A percentile compares a stretch with the other conserved stretches of the same genome.
phyloP scores from a whole-genome alignment of 192 early-diverging fungal species.

The Rhizoclosmatium globosum region DNA sequence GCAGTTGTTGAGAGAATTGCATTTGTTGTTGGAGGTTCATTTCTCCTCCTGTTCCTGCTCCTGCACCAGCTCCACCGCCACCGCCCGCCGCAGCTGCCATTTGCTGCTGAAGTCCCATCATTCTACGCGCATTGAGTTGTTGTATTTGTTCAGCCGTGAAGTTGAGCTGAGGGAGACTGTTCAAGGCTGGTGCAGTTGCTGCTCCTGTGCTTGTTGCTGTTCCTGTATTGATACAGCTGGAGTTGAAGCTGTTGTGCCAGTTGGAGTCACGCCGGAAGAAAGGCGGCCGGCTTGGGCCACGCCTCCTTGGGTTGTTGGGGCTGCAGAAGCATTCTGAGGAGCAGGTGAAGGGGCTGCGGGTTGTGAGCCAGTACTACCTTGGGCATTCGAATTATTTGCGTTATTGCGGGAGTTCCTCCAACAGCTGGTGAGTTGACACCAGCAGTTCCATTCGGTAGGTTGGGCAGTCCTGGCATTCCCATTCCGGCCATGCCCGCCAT shows the following conservation, averaged over 20 bases:
- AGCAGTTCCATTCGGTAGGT: no score
- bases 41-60: background rate
- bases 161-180: background rate
- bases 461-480: no score
- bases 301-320: no score
- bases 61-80: background rate
- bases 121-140: constrained; percentile 10
- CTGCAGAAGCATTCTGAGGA: no score
- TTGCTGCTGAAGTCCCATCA: background rate
- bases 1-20: background rate
- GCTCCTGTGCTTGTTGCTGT: constrained; percentile 24
- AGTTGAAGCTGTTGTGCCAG: background rate
- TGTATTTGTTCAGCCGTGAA: background rate
- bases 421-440: no score
- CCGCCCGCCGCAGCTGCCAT: background rate
- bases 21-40: constrained; percentile 15
- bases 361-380: no score
- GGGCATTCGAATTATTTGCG: no score
- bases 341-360: no score
- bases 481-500: no score
- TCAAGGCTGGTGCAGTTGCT: background rate
- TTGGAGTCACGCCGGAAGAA: background rate
- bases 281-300: no score
- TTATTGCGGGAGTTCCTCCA: no score
- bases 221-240: constrained; percentile 13